Conservation (phyloP, 2,329 filamentous ascomycete genomes). For the Rhynchosporium graminicola region DNA sequence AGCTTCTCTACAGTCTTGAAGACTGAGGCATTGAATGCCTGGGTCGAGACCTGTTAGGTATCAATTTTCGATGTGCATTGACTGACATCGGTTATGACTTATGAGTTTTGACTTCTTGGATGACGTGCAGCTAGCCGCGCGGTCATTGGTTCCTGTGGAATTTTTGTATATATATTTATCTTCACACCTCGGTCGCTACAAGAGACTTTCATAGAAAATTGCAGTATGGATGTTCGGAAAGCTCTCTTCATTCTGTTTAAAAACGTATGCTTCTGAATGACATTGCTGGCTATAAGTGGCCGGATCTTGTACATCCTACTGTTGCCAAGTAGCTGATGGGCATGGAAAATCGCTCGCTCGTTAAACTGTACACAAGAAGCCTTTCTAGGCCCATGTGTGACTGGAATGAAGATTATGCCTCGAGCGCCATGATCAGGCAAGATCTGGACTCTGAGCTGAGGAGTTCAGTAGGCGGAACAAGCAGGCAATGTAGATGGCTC, state of each 20-base stretch:
- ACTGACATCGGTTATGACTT: constrained; percentile 3
- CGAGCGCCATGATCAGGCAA: too few relatives aligned
- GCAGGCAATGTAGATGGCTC: too few relatives aligned
- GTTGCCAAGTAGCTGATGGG: too few relatives aligned
- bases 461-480: too few relatives aligned
- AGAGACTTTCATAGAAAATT: background rate
- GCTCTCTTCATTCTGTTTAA: background rate
- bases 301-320: too few relatives aligned
- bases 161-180: constrained; percentile 8
- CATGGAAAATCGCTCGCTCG: too few relatives aligned
- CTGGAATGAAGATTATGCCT: too few relatives aligned
- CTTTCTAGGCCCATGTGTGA: too few relatives aligned
- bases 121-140: constrained; percentile 1
- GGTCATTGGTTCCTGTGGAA: background rate
- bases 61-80: background rate
- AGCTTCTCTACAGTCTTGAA: constrained; percentile 32
- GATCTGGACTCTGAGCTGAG: too few relatives aligned
- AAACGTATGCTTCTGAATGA: too few relatives aligned
- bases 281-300: too few relatives aligned
- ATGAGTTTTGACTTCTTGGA: background rate
- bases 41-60: constrained; percentile 27
- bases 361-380: too few relatives aligned
- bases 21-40: constrained; percentile 24
- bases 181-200: background rate
- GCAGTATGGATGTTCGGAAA: background rate